A percentile compares a stretch with the other conserved stretches of the same genome.
phyloP scores from a whole-genome alignment of 1,139 yeast genomes.

The Candida anutae region DNA sequence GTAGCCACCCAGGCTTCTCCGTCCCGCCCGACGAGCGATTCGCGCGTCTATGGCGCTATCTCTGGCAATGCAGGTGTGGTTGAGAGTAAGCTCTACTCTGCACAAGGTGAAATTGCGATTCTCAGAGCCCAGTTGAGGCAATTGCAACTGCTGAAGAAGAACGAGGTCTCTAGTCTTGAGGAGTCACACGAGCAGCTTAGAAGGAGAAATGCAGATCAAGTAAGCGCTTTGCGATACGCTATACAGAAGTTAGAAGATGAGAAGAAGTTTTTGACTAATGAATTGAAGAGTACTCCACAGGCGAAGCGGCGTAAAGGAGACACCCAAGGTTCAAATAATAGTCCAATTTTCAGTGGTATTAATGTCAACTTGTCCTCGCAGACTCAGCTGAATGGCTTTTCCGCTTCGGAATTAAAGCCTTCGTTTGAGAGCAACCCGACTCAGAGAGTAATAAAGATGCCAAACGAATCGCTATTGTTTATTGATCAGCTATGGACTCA shows the following conservation, averaged over 20 bases:
- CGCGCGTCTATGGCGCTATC: background rate
- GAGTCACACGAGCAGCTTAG: conserved; percentile 22
- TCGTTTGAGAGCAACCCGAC: conserved; percentile 4
- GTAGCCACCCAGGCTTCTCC: background rate
- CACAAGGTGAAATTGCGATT: conserved; percentile 75
- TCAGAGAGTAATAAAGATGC: conserved; percentile 16
- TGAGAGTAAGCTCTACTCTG: conserved; percentile 29
- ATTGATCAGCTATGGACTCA: conserved; percentile 31
- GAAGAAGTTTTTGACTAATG: conserved; percentile 52
- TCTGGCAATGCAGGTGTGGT: background rate
- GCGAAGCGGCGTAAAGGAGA: conserved; percentile 6
- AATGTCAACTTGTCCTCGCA: conserved; percentile 3
- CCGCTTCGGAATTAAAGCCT: conserved; percentile 1
- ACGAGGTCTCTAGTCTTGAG: conserved; percentile 36
- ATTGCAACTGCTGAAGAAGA: conserved; percentile 35
- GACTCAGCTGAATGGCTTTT: conserved; percentile 1
- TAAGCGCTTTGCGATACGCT: conserved; percentile 32
- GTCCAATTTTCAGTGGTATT: background rate
- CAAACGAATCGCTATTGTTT: conserved; percentile 28
- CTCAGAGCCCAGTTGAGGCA: conserved; percentile 56
- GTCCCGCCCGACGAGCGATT: background rate
- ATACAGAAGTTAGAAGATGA: conserved; percentile 62
- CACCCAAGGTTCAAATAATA: background rate
- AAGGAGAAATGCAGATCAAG: conserved; percentile 31
- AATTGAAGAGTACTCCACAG: conserved; percentile 19